phyloP scores from a whole-genome alignment of 176 grass and related monocot species.

The Cenchrus fungigraminus region DNA sequence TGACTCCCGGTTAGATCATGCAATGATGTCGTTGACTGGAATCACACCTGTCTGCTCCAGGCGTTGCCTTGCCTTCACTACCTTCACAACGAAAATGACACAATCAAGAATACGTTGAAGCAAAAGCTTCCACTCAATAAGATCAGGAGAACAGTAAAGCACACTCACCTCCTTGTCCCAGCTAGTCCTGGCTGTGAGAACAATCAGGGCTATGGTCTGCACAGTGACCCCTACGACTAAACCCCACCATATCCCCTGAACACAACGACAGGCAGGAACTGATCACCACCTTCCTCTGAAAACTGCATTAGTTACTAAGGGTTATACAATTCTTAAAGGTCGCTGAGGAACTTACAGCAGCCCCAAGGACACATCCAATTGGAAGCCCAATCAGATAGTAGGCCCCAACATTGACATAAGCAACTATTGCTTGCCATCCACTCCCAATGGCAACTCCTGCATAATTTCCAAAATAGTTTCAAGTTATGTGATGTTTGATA shows the following conservation, averaged over 20 bases:
- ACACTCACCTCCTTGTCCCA: constrained; percentile 78
- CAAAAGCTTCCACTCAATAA: constrained; percentile 5
- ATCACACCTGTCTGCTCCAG: constrained; percentile 37
- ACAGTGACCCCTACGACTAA: constrained; percentile 72
- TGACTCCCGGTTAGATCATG: neutral
- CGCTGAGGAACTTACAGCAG: constrained; percentile 46
- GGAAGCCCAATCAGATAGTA: constrained; percentile 84
- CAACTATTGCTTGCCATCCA: constrained; percentile 85
- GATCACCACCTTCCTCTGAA: neutral
- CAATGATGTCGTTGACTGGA: neutral
- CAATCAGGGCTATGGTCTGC: constrained; percentile 65
- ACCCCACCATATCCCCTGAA: constrained; percentile 89
- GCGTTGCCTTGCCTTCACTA: constrained; percentile 53
- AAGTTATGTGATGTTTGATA: neutral
- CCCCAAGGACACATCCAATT: constrained; percentile 62
- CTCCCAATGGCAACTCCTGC: constrained; percentile 81
- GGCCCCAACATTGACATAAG: constrained; percentile 78
- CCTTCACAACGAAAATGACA: constrained; percentile 33
- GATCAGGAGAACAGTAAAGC: neutral
- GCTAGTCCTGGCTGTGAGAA: constrained; percentile 75
- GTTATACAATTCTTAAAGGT: neutral
- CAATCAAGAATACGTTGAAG: neutral
- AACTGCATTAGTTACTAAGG: neutral
- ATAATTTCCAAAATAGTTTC: neutral
- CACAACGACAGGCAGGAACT: neutral